phyloP scores from a whole-genome alignment of 1,284 basidiomycete species.

The Neotropicomus parvogracilis region DNA sequence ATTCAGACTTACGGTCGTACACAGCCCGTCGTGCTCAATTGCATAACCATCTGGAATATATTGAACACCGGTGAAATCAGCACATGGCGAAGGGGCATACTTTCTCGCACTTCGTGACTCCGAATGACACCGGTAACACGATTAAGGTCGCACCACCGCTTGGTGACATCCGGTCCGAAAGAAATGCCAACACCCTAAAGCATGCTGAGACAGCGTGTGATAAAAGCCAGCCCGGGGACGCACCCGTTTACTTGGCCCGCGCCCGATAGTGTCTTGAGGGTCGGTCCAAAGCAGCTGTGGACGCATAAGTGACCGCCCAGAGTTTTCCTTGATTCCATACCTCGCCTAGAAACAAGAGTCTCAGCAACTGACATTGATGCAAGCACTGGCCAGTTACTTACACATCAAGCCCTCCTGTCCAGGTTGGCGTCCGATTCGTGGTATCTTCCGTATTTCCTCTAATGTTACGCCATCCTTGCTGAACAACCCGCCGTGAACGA shows the following conservation, averaged over 20 bases:
- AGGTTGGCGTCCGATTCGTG: slow-evolving; percentile 86
- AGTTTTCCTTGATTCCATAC: slow-evolving; percentile 34
- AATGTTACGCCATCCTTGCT: slow-evolving; percentile 91
- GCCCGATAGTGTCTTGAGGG: slow-evolving; percentile 86
- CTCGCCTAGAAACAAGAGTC: slow-evolving; percentile 44
- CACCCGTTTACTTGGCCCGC: slow-evolving; percentile 94
- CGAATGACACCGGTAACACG: slow-evolving; percentile 87
- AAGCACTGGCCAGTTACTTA: slow-evolving; percentile 36
- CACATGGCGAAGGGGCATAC: slow-evolving; percentile 37
- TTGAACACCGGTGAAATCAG: slow-evolving; percentile 3
- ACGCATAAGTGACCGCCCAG: slow-evolving; percentile 11
- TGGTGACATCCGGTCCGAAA: slow-evolving; percentile 93
- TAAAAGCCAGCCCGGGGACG: slow-evolving; percentile 21
- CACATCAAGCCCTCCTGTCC: slow-evolving; percentile 96
- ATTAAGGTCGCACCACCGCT: slow-evolving; percentile 85
- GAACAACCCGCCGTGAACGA: slow-evolving; percentile 96
- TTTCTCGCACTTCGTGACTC: slow-evolving; percentile 96
- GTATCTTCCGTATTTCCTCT: slow-evolving; percentile 87
- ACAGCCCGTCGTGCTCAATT: slow-evolving; percentile 85
- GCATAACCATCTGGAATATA: slow-evolving; percentile 70
- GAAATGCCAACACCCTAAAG: slow-evolving; percentile 87
- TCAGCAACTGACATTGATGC: slow-evolving; percentile 8
- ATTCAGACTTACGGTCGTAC: slow-evolving; percentile 65
- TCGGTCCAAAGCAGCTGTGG: slow-evolving; percentile 85
- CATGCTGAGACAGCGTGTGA: slow-evolving; percentile 13